These are phyloP conservation scores for Tolypocladium guangdongense DNA, from an alignment of 2,329 filamentous ascomycete genomes.

Conservation along the genomic window DNA sequence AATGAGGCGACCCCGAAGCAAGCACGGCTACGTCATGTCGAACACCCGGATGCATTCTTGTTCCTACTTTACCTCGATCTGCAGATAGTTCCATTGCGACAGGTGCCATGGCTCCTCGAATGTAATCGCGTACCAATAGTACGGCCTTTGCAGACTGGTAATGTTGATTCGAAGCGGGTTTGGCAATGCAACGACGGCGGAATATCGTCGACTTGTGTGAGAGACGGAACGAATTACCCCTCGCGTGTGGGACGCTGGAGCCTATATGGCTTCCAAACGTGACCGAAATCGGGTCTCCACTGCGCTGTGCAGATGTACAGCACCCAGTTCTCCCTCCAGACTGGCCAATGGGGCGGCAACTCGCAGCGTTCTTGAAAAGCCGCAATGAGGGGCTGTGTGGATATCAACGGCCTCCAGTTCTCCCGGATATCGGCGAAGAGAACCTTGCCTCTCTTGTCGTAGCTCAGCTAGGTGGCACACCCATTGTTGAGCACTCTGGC, in stretches of 20 bases:
- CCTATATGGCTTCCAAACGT: not conserved
- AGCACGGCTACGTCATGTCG: constrained; percentile 9
- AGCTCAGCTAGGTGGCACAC: constrained; percentile 19
- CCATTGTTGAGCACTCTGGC: constrained; percentile 10
- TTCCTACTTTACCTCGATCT: constrained; percentile 34
- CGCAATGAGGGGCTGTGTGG: not conserved
- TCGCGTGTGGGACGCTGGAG: not conserved
- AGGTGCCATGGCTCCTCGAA: constrained; percentile 14
- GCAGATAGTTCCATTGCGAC: constrained; percentile 21
- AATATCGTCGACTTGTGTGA: not conserved
- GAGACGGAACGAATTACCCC: not conserved
- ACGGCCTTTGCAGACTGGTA: not conserved
- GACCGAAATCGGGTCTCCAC: not conserved
- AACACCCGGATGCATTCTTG: constrained; percentile 37
- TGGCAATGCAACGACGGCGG: not conserved
- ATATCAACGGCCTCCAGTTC: not conserved
- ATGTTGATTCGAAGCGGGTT: not conserved
- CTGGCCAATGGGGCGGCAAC: not conserved
- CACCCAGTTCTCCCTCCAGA: not conserved
- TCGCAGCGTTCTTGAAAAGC: not conserved
- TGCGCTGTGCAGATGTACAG: too few relatives aligned
- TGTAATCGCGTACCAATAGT: constrained; percentile 7
- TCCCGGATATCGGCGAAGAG: not conserved
- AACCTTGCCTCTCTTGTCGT: constrained; percentile 12
- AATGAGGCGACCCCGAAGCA: not conserved